Evolutionary conservation across 768 basidiomycete species (phyloP), one percentile per base, ranked within the genome.

Genomic region (Kwoniella dejecticola): DNA sequence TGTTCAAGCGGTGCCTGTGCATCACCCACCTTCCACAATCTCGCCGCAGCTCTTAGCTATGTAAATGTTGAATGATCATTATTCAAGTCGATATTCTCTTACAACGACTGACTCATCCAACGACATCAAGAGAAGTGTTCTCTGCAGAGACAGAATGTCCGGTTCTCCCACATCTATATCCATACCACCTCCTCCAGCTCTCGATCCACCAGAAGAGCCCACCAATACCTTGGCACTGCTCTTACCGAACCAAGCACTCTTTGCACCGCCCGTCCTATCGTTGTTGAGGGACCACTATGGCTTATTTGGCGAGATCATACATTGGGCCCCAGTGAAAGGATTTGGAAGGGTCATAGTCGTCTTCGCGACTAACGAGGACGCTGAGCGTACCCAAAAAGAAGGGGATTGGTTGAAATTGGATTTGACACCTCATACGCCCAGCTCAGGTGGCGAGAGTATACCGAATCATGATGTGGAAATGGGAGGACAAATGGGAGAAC

Each of bases 171-270:
- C 5, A 1, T 45, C 41, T 26, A 62, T 62, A 30, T 21, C 29
- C 11, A 62, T 62, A 36, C 60, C 60, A 1, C 52, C 60, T n/a
- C 60, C 60, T 4, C 60, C 60, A 26, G 42, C 44, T 17, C 52
- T 62, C 7, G 52, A 53, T 3, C 60, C 60, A 0, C 31, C 47
- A 19, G 15, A 38, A 30, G 64, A 63, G 24, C 60, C 55, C 15
- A 95, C 93, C 30, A 98, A 98, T 79, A 89, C 93, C 0, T 82
- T 97, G 29, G 84, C 91, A 40, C 83, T 98, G 49, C 87, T 93
- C 1, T 83, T 85, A 1, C 79, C 98, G 0, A 90, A 92, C 3
- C 83, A 82, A 31, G 80, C 83, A 0, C 90, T 93, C 77, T 95
- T 97, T 81, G 83, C 87, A 33, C 86, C 88, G 5, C 69, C 83